These are phyloP conservation scores for Parafenestella ontariensis DNA, from an alignment of 2,329 filamentous ascomycete genomes.

Conservation along the genomic window DNA sequence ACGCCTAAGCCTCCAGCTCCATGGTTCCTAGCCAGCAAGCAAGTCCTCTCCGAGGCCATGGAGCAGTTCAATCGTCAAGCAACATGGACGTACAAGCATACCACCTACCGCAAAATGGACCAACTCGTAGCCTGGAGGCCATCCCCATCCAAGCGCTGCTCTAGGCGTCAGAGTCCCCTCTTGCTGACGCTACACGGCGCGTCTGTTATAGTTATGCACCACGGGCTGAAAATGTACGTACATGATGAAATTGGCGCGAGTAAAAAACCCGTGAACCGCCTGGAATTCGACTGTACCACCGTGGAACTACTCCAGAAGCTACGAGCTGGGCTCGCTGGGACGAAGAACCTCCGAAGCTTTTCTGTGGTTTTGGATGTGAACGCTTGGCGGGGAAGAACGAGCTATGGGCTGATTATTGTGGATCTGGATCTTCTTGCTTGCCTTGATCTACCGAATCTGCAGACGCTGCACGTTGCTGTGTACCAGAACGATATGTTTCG, in stretches of 20 bases:
- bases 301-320: background rate
- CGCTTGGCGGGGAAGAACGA: background rate
- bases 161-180: background rate
- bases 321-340: background rate
- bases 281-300: background rate
- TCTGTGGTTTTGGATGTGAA: background rate
- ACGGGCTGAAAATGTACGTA: background rate
- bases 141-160: background rate
- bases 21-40: conserved; percentile 5
- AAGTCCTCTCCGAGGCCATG: background rate
- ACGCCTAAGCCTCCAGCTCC: background rate
- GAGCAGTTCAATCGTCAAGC: conserved; percentile 3
- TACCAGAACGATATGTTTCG: background rate
- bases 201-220: background rate
- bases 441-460: background rate
- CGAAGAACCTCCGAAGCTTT: background rate
- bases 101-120: background rate
- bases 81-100: background rate
- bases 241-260: background rate
- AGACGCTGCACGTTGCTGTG: background rate
- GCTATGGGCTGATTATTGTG: background rate
- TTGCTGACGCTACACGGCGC: background rate
- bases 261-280: background rate
- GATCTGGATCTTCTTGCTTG: background rate
- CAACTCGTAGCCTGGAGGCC: background rate